Evolutionary conservation across 2,329 filamentous ascomycete species (phyloP).

Genomic region (Fusarium caatingaense): DNA sequence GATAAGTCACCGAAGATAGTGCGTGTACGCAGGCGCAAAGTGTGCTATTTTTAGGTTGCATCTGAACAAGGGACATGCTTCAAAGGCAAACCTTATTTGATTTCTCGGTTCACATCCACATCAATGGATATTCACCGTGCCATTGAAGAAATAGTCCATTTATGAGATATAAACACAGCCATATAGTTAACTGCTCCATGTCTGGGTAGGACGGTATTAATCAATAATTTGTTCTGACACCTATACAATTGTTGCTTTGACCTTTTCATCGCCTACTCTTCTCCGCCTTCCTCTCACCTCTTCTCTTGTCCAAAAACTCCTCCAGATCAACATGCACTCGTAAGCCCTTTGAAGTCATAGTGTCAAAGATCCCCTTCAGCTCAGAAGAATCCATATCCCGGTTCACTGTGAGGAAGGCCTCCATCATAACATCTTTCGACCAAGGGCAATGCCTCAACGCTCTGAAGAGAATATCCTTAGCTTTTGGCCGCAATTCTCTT

Average conservation of each 20-base stretch:
- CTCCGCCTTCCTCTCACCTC: conserved; percentile 28
- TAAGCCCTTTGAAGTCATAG: conserved; percentile 61
- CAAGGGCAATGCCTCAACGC: conserved; percentile 62
- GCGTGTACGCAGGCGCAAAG: background rate
- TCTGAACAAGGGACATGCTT: background rate
- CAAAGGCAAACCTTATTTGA: background rate
- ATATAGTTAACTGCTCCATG: background rate
- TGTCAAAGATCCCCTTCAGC: conserved; percentile 60
- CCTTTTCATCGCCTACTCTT: conserved; percentile 16
- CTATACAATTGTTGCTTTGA: background rate
- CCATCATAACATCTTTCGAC: conserved; percentile 62
- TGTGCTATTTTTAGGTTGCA: conserved; percentile 2
- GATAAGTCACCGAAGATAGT: background rate
- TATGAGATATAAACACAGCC: background rate
- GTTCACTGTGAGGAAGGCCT: conserved; percentile 61
- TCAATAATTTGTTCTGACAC: too few relatives aligned
- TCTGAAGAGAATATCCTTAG: conserved; percentile 61
- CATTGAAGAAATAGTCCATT: background rate
- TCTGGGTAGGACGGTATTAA: background rate
- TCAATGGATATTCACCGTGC: too few relatives aligned
- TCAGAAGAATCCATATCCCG: conserved; percentile 60
- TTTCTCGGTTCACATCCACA: background rate
- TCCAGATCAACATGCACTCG: conserved; percentile 64
- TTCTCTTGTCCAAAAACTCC: conserved; percentile 56
- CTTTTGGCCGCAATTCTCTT: conserved; percentile 54